Evolutionary conservation across 306 rosid genomes (phyloP), one percentile per base, ranked within the genome.

Genomic region (Malus orientalis): DNA sequence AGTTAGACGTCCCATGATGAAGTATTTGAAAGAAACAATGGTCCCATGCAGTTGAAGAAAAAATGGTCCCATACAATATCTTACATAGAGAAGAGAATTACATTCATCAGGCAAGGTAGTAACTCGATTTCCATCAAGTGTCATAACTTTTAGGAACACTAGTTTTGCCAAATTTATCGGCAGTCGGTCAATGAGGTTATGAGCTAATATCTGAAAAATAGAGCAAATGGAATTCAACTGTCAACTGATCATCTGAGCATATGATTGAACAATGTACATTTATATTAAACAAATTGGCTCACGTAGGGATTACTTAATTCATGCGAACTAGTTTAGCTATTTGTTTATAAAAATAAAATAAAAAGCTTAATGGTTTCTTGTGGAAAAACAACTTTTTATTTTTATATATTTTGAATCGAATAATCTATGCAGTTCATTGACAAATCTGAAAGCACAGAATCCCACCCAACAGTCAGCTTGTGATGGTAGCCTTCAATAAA

Each of bases 41-140:
- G 55, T 15, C 57, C 54, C 69, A 40, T 5, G 32, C 74, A 77
- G 53, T 47, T 14, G 53, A 53, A 66, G 27, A 23, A 47, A 73
- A 18, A 51, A 51, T 51, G 55, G 55, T 49, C 62, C 54, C 69
- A 40, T 5, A 55, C 74, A 74, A 71, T 85, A 59, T 78, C 76
- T 73, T 83, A 70, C 78, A 42, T 69, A 87, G 81, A 80, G 84
- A 83, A 88, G 93, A 89, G 76, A 81, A 87, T 91, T 91, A 96
- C 99, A 85, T 89, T 96, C 99, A 92, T 96, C 98, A 58, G 97
- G 99, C 82, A 96, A 91, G 83, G 93, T 83, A 42, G 93, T 70
- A 55, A 92, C 87, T 74, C 84, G 88, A 82, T 96, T 96, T 73
- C 89, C 93, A 75, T 96, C 99, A 80, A 92, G 91, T 58, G 81